Evolutionary conservation across 208 protist species (phyloP), one percentile per base, ranked within the genome.

Genomic region (Leishmania mexicana): DNA sequence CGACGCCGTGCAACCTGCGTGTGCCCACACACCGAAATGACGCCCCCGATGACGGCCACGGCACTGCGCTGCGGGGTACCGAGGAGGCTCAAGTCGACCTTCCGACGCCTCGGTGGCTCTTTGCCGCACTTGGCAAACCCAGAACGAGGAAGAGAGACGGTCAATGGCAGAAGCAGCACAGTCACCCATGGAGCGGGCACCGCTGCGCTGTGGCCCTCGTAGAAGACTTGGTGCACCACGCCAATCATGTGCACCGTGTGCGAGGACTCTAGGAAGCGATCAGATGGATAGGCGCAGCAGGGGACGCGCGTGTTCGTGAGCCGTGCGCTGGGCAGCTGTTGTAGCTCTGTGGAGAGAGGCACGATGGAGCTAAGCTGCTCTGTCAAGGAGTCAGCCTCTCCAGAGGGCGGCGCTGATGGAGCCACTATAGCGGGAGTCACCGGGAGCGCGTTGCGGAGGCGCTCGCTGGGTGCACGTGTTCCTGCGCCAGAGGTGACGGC

Each of bases 201-300:
- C 6, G 13, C 21, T 28, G 75, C 75, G 21, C 70, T 45, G 58
- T 87, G 84, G 31, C 75, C 49, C 7, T 85, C 71, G 73, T 83
- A 95, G 77, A 70, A 93, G 11, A 93, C 78, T 40, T 81, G 82
- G n/a, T 83, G 72, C 15, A 93, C 88, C 3, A 89, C 84, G 7
- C 80, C 89, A 1, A 86, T 38, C 6, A 91, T 49, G 51, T 78
- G 65, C 21, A 92, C 78, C 15, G 40, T 67, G 40, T 54, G 65
- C 17, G 68, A 42, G 17, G 31, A 68, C 40, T 85, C 82, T 11
- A 83, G 67, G 38, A 87, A 86, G 45, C 77, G 35, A 58, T 81
- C 80, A 11, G 67, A 75, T 0, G 87, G 87, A 75, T 82, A 81
- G 17, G 45, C n/a, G 42, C 60, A 28, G 74, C 54, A 24, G 54